A percentile compares a stretch with the other conserved stretches of the same genome.
These are phyloP conservation scores for Priceomyces castillae DNA, from an alignment of 805 yeast species.

Conservation along the genomic window DNA sequence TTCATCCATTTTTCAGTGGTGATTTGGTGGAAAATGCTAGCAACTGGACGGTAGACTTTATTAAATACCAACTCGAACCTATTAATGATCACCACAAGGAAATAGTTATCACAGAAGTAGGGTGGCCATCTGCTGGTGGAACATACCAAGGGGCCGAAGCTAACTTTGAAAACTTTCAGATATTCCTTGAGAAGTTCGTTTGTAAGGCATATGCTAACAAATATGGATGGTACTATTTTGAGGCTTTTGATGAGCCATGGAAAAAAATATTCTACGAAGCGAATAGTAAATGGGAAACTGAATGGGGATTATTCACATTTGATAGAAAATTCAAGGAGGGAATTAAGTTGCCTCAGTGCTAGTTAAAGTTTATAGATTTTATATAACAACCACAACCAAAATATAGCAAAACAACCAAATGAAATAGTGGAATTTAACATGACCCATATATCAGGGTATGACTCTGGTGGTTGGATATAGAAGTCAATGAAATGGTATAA, in stretches of 20 bases:
- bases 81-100: conserved; percentile 23
- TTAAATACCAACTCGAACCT: conserved; percentile 44
- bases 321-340: conserved; percentile 47
- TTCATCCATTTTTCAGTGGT: conserved; percentile 71
- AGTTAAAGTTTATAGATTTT: conserved; percentile 26
- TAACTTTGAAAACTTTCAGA: conserved; percentile 40
- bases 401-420: conserved; percentile 68
- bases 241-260: conserved; percentile 76
- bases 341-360: conserved; percentile 40
- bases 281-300: conserved; percentile 59
- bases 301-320: conserved; percentile 63
- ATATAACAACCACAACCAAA: conserved; percentile 81
- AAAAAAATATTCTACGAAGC: conserved; percentile 50
- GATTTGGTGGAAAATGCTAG: conserved; percentile 45
- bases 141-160: conserved; percentile 45
- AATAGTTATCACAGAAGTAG: conserved; percentile 58
- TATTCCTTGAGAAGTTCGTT: conserved; percentile 50
- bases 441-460: conserved; percentile 84
- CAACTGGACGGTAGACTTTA: conserved; percentile 51
- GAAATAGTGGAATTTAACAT: conserved; percentile 70
- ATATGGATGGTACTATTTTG: conserved; percentile 58
- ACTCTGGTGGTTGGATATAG: conserved; percentile 48
- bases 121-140: conserved; percentile 74
- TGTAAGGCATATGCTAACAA: conserved; percentile 40
- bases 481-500: conserved; percentile 55